Conservation (phyloP, 2,329 filamentous ascomycete genomes). For the Conoideocrella luteorostrata region DNA sequence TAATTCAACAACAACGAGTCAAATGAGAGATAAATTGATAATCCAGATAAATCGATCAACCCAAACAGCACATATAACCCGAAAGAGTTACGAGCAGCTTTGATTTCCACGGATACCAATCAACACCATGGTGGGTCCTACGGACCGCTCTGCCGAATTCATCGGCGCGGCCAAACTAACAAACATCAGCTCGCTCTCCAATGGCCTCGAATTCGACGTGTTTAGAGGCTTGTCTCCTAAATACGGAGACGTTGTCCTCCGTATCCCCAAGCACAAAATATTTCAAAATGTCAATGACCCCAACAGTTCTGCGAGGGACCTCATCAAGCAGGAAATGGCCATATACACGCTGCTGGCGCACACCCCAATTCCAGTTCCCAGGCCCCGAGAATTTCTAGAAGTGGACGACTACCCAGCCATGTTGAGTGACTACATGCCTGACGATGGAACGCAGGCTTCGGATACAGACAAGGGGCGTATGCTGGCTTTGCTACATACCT, state of each 20-base stretch:
- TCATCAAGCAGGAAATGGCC: conserved; percentile 11
- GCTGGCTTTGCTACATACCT: conserved; percentile 9
- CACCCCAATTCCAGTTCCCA: conserved; percentile 11
- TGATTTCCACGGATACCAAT: no score
- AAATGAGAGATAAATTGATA: no score
- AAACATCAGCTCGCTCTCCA: conserved; percentile 5
- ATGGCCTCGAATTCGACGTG: conserved; percentile 13
- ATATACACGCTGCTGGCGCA: no score
- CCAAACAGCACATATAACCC: no score
- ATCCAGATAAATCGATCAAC: no score
- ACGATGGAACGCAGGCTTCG: conserved; percentile 4
- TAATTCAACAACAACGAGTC: no score
- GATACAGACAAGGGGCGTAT: conserved; percentile 10
- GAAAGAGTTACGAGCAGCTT: no score
- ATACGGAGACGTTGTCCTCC: conserved; percentile 10
- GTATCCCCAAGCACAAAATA: conserved; percentile 9
- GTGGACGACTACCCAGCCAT: conserved; percentile 12
- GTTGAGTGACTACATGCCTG: conserved; percentile 11
- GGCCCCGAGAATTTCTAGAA: conserved; percentile 6
- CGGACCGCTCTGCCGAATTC: conserved; percentile 11
- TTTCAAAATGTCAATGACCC: conserved; percentile 14
- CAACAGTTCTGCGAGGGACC: conserved; percentile 9
- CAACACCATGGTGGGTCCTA: no score
- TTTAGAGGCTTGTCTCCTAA: conserved; percentile 7
- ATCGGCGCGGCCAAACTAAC: conserved; percentile 7